These are phyloP conservation scores for Hyphodiscus sp. DNA, from an alignment of 2,329 filamentous ascomycete genomes.

Conservation along the genomic window DNA sequence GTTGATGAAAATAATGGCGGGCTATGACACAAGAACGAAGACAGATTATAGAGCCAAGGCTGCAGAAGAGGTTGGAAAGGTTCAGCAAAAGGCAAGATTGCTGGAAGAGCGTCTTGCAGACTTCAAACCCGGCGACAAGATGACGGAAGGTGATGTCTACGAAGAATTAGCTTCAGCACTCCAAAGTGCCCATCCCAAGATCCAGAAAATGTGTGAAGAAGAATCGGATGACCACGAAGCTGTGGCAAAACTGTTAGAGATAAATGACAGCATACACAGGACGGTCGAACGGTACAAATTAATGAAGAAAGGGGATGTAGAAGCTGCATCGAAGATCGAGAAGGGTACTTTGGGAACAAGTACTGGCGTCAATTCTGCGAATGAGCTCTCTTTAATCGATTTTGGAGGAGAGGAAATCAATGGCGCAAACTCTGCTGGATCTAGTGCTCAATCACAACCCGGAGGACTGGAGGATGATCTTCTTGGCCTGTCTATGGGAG, in stretches of 20 bases:
- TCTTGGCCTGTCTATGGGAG: slow-evolving; percentile 74
- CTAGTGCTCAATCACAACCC: slow-evolving; percentile 34
- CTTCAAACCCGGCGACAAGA: slow-evolving; percentile 73
- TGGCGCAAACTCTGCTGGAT: slow-evolving; percentile 39
- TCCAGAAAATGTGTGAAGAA: slow-evolving; percentile 99
- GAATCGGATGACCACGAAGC: slow-evolving; percentile 96
- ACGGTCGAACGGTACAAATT: slow-evolving; percentile 94
- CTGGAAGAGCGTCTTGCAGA: slow-evolving; percentile 88
- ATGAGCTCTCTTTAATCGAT: slow-evolving; percentile 90
- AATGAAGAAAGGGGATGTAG: slow-evolving; percentile 89
- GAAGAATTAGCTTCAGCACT: slow-evolving; percentile 84
- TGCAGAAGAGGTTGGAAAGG: slow-evolving; percentile 87
- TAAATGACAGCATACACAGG: slow-evolving; percentile 97
- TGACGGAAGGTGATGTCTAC: slow-evolving; percentile 61
- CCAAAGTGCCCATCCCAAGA: slow-evolving; percentile 93
- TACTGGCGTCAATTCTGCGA: slow-evolving; percentile 57
- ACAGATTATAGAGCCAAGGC: slow-evolving; percentile 98
- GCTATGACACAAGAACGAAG: slow-evolving; percentile 90
- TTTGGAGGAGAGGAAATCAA: slow-evolving; percentile 66
- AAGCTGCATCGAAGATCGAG: slow-evolving; percentile 75
- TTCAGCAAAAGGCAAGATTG: slow-evolving; percentile 90
- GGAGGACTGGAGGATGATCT: slow-evolving; percentile 83
- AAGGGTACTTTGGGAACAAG: slow-evolving; percentile 69
- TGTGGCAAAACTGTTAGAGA: slow-evolving; percentile 89
- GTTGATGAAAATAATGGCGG: slow-evolving; percentile 99